Percentiles rank a stretch among this genome's conserved stretches.
Evolutionary conservation across 1,284 basidiomycete genomes (phyloP).

Genomic region (Volvariella volvacea): DNA sequence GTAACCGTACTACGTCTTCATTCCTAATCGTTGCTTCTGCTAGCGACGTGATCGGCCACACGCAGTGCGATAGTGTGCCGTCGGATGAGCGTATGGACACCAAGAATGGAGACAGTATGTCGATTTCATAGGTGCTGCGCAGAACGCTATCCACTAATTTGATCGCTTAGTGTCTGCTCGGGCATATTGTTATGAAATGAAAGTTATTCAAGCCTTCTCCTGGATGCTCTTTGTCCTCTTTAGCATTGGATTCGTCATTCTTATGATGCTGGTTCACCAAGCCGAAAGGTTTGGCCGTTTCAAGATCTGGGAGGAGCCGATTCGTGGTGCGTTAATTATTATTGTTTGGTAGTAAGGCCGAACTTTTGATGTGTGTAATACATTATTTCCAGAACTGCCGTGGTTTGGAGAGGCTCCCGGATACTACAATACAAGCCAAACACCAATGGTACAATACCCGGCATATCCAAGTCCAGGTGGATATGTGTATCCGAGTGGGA

Average conservation of each 20-base stretch:
- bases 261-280: slow-evolving; percentile 28
- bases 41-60: slow-evolving; percentile 63
- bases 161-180: slow-evolving; percentile 41
- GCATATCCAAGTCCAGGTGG: slow-evolving; percentile 12
- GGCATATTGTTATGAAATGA: slow-evolving; percentile 70
- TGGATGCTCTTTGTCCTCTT: slow-evolving; percentile 65
- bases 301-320: slow-evolving; percentile 35
- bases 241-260: slow-evolving; percentile 33
- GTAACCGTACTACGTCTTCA: neutral
- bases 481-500: slow-evolving; percentile 18
- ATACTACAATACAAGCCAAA: slow-evolving; percentile 32
- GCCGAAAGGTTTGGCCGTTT: slow-evolving; percentile 34
- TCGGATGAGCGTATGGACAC: slow-evolving; percentile 40
- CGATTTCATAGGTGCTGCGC: slow-evolving; percentile 4
- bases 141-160: neutral
- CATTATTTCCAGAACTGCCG: slow-evolving; percentile 31
- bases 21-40: slow-evolving; percentile 1
- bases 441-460: slow-evolving; percentile 16
- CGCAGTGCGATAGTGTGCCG: slow-evolving; percentile 52
- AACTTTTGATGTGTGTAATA: neutral
- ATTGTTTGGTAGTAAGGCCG: neutral
- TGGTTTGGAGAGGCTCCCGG: slow-evolving; percentile 46
- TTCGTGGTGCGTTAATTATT: slow-evolving; percentile 27
- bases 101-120: slow-evolving; percentile 50
- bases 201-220: slow-evolving; percentile 69